Evolutionary conservation across 768 basidiomycete species (phyloP).

Genomic region (Tricholoma flavovirens): DNA sequence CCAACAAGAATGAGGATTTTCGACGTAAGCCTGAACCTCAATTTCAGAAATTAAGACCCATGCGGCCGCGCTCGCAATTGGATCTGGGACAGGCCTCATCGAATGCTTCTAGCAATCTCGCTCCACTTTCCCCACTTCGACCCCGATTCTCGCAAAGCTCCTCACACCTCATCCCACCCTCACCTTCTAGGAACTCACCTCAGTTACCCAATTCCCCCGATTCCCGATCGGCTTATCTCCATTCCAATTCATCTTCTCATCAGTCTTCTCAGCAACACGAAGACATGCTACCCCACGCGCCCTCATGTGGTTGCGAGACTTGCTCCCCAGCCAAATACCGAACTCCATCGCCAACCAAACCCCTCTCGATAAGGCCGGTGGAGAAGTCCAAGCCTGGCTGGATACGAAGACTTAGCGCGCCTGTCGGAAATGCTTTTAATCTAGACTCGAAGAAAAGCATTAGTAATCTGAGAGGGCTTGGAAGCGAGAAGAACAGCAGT

Average conservation of each 20-base stretch:
- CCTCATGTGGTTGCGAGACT: slow-evolving; percentile 60
- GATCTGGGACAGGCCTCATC: slow-evolving; percentile 1
- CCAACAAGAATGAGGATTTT: slow-evolving; percentile 13
- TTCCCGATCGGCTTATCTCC: slow-evolving; percentile 11
- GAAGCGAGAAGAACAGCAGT: slow-evolving; percentile 48
- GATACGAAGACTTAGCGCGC: slow-evolving; percentile 78
- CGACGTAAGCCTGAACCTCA: slow-evolving; percentile 10
- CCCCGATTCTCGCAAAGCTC: slow-evolving; percentile 34
- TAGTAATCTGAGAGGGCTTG: slow-evolving; percentile 24
- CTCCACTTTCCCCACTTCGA: slow-evolving; percentile 2
- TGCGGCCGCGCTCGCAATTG: slow-evolving; percentile 12
- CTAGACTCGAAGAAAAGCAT: slow-evolving; percentile 47
- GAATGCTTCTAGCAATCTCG: slow-evolving; percentile 5
- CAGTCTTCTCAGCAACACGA: slow-evolving; percentile 18
- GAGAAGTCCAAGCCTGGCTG: slow-evolving; percentile 58
- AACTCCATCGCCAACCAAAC: slow-evolving; percentile 32
- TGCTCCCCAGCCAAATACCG: slow-evolving; percentile 60
- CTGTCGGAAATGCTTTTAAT: slow-evolving; percentile 53
- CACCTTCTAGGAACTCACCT: slow-evolving; percentile 8
- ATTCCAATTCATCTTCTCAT: slow-evolving; percentile 20
- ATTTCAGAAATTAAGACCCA: slow-evolving; percentile 27
- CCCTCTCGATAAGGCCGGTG: slow-evolving; percentile 38
- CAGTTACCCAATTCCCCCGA: slow-evolving; percentile 16
- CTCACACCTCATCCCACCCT: slow-evolving; percentile 35
- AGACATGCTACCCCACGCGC: slow-evolving; percentile 40